phyloP scores from a whole-genome alignment of 805 yeast genomes.

The Zygotorulaspora florentina region DNA sequence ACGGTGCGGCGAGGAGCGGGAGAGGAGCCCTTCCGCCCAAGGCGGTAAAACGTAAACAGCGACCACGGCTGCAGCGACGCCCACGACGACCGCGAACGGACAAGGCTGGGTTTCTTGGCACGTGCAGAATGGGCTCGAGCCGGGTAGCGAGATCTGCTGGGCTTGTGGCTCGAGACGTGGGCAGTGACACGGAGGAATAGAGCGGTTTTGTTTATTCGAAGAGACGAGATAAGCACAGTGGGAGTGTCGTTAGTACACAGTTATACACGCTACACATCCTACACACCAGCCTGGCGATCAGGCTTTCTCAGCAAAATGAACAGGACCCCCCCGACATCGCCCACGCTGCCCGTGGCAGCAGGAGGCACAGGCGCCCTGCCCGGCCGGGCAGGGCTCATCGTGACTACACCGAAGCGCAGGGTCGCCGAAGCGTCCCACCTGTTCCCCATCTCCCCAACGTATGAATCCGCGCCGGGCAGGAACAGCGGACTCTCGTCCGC shows the following conservation, averaged over 20 bases:
- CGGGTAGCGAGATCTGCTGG: not conserved
- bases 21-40: too few species aligned
- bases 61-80: too few species aligned
- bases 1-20: too few species aligned
- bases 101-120: too few species aligned
- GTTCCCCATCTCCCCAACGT: not conserved
- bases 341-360: slow-evolving; percentile 1
- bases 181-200: not conserved
- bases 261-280: too few species aligned
- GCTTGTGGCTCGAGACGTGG: not conserved
- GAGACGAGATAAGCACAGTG: not conserved
- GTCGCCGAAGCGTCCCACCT: not conserved
- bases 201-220: not conserved
- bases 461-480: not conserved
- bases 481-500: not conserved
- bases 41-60: too few species aligned
- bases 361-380: not conserved
- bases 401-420: not conserved
- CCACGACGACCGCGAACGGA: too few species aligned
- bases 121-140: not conserved
- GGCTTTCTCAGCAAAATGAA: not conserved
- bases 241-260: not conserved
- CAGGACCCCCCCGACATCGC: slow-evolving; percentile 6
- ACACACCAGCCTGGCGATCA: not conserved
- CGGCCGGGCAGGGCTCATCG: not conserved